A percentile compares a stretch with the other conserved stretches of the same genome.
These are phyloP conservation scores for Lantana camara DNA, from an alignment of 257 asterid genomes.

Conservation along the genomic window DNA sequence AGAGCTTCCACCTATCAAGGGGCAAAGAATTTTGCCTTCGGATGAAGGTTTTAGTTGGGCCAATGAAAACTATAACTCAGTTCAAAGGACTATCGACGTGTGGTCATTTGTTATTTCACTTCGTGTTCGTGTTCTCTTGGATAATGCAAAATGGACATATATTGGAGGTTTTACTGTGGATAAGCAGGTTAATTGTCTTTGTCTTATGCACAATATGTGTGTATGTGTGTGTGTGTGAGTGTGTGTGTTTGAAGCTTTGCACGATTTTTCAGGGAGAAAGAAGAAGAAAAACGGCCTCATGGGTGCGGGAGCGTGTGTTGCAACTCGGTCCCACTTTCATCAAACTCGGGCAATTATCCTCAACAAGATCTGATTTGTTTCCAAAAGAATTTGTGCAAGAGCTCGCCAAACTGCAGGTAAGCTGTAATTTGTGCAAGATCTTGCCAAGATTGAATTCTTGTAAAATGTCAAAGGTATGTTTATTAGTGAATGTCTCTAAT, in stretches of 20 bases:
- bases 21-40: slow-evolving; percentile 63
- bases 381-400: slow-evolving; percentile 86
- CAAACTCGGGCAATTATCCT: slow-evolving; percentile 81
- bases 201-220: not conserved
- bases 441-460: not conserved
- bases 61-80: slow-evolving; percentile 68
- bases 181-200: slow-evolving; percentile 59
- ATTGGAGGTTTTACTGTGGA: slow-evolving; percentile 72
- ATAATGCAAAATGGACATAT: slow-evolving; percentile 77
- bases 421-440: not conserved
- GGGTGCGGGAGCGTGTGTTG: slow-evolving; percentile 72
- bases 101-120: slow-evolving; percentile 79
- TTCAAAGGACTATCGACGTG: slow-evolving; percentile 73
- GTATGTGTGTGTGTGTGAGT: not conserved
- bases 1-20: slow-evolving; percentile 61
- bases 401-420: slow-evolving; percentile 87
- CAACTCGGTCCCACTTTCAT: slow-evolving; percentile 94
- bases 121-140: slow-evolving; percentile 69
- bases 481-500: too few relatives aligned
- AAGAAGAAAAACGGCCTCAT: slow-evolving; percentile 73
- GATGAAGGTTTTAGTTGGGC: slow-evolving; percentile 93
- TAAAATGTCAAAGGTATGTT: too few relatives aligned
- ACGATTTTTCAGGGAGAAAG: slow-evolving; percentile 43
- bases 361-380: slow-evolving; percentile 86
- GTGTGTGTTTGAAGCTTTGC: slow-evolving; percentile 5